Evolutionary conservation across 768 basidiomycete species (phyloP).

Genomic region (Pleurotus tuber-regium): DNA sequence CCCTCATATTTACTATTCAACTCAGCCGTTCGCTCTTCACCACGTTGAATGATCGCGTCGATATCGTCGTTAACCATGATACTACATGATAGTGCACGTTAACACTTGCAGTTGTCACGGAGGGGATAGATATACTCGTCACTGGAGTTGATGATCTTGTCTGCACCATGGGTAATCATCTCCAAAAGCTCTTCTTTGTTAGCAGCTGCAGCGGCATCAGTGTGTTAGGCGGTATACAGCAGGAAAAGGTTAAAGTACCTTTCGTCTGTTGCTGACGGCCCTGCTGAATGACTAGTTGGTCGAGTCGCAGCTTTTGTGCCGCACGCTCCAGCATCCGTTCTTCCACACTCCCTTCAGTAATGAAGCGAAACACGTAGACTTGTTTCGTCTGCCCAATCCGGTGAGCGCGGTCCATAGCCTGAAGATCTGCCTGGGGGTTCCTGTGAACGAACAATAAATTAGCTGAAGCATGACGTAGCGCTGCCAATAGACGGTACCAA

Average conservation of each 20-base stretch:
- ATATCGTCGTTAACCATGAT: constrained; percentile 85
- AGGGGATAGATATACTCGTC: constrained; percentile 66
- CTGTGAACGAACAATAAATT: constrained; percentile 33
- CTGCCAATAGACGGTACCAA: constrained; percentile 51
- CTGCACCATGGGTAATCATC: constrained; percentile 98
- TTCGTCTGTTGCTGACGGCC: constrained; percentile 83
- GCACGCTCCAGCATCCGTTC: constrained; percentile 94
- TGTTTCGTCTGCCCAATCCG: constrained; percentile 97
- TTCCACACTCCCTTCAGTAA: constrained; percentile 94
- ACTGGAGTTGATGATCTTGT: constrained; percentile 85
- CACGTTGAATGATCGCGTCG: constrained; percentile 87
- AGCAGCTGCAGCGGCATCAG: constrained; percentile 50
- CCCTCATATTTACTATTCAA: constrained; percentile 91
- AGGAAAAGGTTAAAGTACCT: constrained; percentile 37
- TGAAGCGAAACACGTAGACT: constrained; percentile 95
- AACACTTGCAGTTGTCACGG: too few relatives aligned
- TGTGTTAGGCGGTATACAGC: constrained; percentile 5
- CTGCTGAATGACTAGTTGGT: constrained; percentile 97
- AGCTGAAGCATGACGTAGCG: not conserved
- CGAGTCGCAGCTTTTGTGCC: constrained; percentile 91
- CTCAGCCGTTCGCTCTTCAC: constrained; percentile 87
- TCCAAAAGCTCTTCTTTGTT: constrained; percentile 96
- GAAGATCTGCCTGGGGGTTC: constrained; percentile 98
- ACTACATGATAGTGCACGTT: constrained; percentile 31
- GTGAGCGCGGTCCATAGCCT: constrained; percentile 98